Percentiles rank a stretch among this genome's conserved stretches.
Conservation (phyloP, 139 green algal species). For the Picochlorum sp. region DNA sequence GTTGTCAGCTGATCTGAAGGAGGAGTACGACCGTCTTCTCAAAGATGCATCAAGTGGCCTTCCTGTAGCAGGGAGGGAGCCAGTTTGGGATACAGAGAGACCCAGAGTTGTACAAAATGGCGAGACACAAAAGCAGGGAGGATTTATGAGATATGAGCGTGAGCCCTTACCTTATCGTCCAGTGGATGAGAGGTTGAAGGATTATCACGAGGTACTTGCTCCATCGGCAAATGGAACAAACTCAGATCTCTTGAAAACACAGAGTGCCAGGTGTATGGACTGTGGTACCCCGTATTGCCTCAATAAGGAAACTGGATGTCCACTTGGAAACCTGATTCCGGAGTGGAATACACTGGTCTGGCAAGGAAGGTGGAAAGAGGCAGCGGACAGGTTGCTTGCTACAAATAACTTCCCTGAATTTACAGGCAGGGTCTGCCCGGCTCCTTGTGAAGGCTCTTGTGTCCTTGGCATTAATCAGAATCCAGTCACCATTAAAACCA, state of each 20-base stretch:
- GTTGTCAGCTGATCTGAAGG: conserved; percentile 13
- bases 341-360: conserved; percentile 96
- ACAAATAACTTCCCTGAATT: conserved; percentile 99
- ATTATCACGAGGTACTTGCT: conserved; percentile 82
- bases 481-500: conserved; percentile 93
- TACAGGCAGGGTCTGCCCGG: conserved; percentile 86
- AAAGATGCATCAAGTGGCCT: conserved; percentile 46
- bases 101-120: conserved; percentile 46
- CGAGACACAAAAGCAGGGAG: conserved; percentile 59
- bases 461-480: conserved; percentile 96
- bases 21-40: conserved; percentile 37
- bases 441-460: conserved; percentile 90
- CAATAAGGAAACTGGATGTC: conserved; percentile 67
- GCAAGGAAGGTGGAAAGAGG: conserved; percentile 84
- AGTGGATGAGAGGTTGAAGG: conserved; percentile 68
- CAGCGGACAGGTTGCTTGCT: conserved; percentile 83
- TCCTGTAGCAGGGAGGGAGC: conserved; percentile 31
- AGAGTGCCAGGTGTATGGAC: conserved; percentile 91
- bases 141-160: conserved; percentile 85
- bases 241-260: conserved; percentile 73
- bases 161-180: conserved; percentile 73
- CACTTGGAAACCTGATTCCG: conserved; percentile 90
- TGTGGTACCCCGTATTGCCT: conserved; percentile 97
- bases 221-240: conserved; percentile 24
- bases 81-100: conserved; percentile 61